Conservation (phyloP, 371 early-diverging fungal genomes). For the Mortierella sp. region DNA sequence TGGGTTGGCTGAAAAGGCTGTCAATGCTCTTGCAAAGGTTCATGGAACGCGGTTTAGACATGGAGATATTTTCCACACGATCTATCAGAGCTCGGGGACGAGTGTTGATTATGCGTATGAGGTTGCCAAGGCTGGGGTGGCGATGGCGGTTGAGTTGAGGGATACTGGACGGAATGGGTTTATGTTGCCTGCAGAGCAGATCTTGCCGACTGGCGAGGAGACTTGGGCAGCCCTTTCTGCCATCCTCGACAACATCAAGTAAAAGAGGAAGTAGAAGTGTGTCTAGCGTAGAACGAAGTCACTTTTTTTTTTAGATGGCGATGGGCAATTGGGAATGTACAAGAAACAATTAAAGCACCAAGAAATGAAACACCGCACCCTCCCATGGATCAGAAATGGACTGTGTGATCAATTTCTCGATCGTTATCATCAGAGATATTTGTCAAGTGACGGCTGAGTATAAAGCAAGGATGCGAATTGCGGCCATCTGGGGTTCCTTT, state of each 20-base stretch:
- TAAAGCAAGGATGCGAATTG: not conserved
- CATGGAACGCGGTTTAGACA: conserved; percentile 25
- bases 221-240: conserved; percentile 51
- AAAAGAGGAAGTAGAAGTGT: not conserved
- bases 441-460: not conserved
- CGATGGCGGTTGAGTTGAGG: conserved; percentile 68
- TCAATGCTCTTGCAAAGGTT: conserved; percentile 23
- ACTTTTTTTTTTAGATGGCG: not conserved
- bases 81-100: conserved; percentile 58
- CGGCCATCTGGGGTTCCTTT: not conserved
- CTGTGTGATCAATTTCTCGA: not conserved
- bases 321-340: not conserved
- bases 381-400: not conserved
- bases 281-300: conserved; percentile 5
- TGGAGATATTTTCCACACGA: conserved; percentile 29
- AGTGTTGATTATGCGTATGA: conserved; percentile 63
- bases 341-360: not conserved
- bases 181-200: conserved; percentile 61
- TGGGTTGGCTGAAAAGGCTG: conserved; percentile 36
- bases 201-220: conserved; percentile 64
- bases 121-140: conserved; percentile 56
- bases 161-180: conserved; percentile 66
- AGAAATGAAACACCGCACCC: not conserved
- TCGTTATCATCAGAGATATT: not conserved
- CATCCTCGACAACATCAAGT: conserved; percentile 39